Evolutionary conservation across 139 green algal genomes (phyloP).

Genomic region (Chlorella sp.): DNA sequence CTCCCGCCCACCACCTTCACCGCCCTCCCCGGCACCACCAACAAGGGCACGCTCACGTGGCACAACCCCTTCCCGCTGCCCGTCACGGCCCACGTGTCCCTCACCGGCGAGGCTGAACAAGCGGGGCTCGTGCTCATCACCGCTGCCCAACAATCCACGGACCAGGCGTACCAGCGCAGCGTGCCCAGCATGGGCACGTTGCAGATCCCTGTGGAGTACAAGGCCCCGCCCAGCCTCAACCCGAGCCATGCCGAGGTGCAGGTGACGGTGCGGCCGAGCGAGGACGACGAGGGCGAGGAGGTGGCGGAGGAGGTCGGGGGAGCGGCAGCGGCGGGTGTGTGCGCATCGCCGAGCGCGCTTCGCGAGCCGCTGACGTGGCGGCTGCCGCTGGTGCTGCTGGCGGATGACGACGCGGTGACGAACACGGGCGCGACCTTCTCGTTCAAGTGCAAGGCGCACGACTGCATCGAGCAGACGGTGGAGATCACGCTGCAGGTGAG

Average conservation of each 20-base stretch:
- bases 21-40: neutral
- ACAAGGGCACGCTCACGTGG: conserved; percentile 22
- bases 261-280: neutral
- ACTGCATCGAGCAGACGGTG: neutral
- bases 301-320: neutral
- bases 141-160: too few relatives aligned
- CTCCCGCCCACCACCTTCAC: neutral
- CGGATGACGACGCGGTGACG: conserved; percentile 10
- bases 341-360: neutral
- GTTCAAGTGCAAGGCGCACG: conserved; percentile 22
- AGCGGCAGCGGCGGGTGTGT: neutral
- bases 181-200: neutral
- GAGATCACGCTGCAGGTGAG: neutral
- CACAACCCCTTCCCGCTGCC: conserved; percentile 42
- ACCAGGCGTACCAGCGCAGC: neutral
- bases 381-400: conserved; percentile 19
- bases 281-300: neutral
- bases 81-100: conserved; percentile 1
- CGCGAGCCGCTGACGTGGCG: conserved; percentile 20
- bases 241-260: neutral
- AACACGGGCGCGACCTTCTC: conserved; percentile 4
- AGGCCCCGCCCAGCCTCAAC: neutral
- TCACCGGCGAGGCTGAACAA: neutral
- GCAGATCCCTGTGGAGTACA: neutral
- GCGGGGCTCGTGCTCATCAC: neutral